These are phyloP conservation scores for Blastocystis sp. DNA, from an alignment of 352 stramenopile genomes.

Conservation along the genomic window DNA sequence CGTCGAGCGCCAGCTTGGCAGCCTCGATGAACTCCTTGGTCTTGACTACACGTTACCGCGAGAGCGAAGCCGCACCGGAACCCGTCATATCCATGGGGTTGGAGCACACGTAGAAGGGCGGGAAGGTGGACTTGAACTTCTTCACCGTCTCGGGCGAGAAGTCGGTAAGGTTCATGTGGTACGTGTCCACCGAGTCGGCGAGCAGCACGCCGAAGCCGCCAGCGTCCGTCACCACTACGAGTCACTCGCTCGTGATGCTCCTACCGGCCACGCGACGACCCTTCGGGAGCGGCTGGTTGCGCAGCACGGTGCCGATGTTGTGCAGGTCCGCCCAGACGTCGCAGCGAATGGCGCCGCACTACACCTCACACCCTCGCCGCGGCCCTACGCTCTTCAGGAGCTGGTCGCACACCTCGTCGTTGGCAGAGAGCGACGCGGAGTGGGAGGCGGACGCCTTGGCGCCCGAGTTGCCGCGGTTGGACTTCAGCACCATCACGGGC, in stretches of 20 bases:
- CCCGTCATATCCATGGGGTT: constrained; percentile 53
- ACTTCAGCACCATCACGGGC: constrained; percentile 65
- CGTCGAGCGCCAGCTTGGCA: constrained; percentile 33
- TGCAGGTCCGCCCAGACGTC: constrained; percentile 58
- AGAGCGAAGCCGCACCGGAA: neutral
- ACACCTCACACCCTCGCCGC: neutral
- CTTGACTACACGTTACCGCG: neutral
- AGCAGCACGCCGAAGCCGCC: constrained; percentile 56
- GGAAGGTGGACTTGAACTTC: constrained; percentile 49
- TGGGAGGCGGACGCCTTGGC: constrained; percentile 68
- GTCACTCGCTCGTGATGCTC: neutral
- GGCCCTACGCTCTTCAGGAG: constrained; percentile 6
- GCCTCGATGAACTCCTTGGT: constrained; percentile 62
- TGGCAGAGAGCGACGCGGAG: constrained; percentile 47
- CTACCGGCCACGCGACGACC: constrained; percentile 38
- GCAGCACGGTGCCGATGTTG: constrained; percentile 61
- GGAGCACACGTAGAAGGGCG: constrained; percentile 49
- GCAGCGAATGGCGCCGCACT: constrained; percentile 45
- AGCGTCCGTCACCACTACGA: constrained; percentile 47
- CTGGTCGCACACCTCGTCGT: constrained; percentile 57
- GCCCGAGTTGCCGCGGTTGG: constrained; percentile 52
- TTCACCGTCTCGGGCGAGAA: constrained; percentile 54
- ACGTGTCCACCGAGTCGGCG: constrained; percentile 58
- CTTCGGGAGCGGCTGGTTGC: constrained; percentile 53
- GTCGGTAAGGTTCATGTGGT: constrained; percentile 63